phyloP scores from a whole-genome alignment of 2,329 filamentous ascomycete species.

The Pseudogymnoascus sp. region DNA sequence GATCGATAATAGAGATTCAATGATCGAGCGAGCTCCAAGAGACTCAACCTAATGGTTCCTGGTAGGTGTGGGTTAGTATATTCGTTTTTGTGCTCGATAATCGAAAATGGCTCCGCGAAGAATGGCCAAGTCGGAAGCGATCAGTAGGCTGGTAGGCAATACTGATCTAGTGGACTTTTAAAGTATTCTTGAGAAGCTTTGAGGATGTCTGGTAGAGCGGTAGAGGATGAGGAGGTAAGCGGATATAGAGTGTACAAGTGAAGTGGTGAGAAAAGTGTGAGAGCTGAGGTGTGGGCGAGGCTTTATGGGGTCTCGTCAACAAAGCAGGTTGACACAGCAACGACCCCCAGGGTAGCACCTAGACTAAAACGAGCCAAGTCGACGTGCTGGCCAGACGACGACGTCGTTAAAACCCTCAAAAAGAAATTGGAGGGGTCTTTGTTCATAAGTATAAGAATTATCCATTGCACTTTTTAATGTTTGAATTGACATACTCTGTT shows the following conservation, averaged over 20 bases:
- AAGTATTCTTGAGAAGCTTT: slow-evolving; percentile 24
- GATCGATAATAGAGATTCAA: slow-evolving; percentile 25
- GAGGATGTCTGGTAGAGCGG: slow-evolving; percentile 22
- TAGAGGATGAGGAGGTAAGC: slow-evolving; percentile 28
- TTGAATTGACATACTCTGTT: not conserved
- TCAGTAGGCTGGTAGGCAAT: slow-evolving; percentile 39
- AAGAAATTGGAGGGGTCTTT: slow-evolving; percentile 7
- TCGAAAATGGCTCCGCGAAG: slow-evolving; percentile 32
- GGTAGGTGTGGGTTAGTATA: slow-evolving; percentile 41
- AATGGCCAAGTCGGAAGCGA: slow-evolving; percentile 36
- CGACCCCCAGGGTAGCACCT: slow-evolving; percentile 25
- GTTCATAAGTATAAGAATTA: slow-evolving; percentile 6
- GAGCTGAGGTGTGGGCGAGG: slow-evolving; percentile 24
- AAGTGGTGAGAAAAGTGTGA: slow-evolving; percentile 23
- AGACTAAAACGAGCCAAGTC: slow-evolving; percentile 17
- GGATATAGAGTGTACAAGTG: slow-evolving; percentile 24
- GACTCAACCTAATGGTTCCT: slow-evolving; percentile 53
- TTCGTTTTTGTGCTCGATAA: slow-evolving; percentile 40
- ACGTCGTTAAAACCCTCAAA: not conserved
- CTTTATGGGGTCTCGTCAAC: slow-evolving; percentile 29
- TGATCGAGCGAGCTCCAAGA: slow-evolving; percentile 48
- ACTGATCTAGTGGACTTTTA: slow-evolving; percentile 36
- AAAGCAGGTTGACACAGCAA: slow-evolving; percentile 33
- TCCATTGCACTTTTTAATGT: not conserved
- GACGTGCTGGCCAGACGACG: slow-evolving; percentile 8